Conservation (phyloP, 768 basidiomycete species). For the Mycena venus region DNA sequence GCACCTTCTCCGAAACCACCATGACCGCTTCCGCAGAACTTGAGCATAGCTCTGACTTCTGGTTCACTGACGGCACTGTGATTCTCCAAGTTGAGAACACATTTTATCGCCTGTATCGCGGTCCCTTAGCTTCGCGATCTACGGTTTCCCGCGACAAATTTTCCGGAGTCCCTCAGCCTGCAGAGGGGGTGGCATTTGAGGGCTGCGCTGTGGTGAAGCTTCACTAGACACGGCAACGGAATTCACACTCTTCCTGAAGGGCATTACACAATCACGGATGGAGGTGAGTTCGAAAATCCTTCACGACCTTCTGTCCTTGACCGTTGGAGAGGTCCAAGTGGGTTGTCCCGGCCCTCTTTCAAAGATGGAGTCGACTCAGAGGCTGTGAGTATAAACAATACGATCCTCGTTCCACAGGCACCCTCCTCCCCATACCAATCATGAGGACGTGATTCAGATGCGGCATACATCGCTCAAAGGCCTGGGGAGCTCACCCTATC, state of each 20-base stretch:
- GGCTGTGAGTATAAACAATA: too few species aligned
- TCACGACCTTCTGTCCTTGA: too few species aligned
- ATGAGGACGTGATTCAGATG: too few species aligned
- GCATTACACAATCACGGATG: not conserved
- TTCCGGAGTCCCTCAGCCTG: constrained; percentile 12
- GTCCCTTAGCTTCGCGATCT: not conserved
- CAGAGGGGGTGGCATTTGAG: not conserved
- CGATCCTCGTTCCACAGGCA: too few species aligned
- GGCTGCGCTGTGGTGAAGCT: constrained; percentile 10
- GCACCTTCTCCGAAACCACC: not conserved
- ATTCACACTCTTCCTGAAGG: not conserved
- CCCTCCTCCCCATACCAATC: too few species aligned
- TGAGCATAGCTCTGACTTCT: constrained; percentile 2
- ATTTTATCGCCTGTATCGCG: constrained; percentile 5
- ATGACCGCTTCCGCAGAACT: not conserved
- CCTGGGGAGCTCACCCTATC: too few species aligned
- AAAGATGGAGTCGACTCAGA: too few species aligned
- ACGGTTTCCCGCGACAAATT: constrained; percentile 8
- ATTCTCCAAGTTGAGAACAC: not conserved
- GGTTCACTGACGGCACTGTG: constrained; percentile 5
- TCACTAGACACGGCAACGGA: constrained; percentile 4
- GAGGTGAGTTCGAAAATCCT: constrained; percentile 3
- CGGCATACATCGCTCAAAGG: too few species aligned
- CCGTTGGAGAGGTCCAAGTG: too few species aligned
- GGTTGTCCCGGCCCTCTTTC: too few species aligned